Percentiles rank a stretch among this genome's conserved stretches.
Conservation (phyloP, 2,329 filamentous ascomycete genomes). For the Aspergillus pseudoviridinutans region DNA sequence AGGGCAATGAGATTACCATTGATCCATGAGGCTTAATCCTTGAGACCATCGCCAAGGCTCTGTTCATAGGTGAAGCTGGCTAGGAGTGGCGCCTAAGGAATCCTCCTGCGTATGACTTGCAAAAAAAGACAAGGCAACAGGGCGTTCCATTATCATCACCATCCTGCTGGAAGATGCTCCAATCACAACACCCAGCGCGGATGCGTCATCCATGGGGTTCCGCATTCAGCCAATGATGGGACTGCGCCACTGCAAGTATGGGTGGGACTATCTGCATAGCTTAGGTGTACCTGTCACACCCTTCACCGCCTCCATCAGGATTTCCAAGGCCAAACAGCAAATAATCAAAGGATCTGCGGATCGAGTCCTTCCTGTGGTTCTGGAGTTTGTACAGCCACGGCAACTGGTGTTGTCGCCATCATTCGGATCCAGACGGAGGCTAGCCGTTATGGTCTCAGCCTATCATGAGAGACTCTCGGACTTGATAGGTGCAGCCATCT, state of each 20-base stretch:
- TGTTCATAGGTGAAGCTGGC: too few relatives aligned
- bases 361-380: slow-evolving; percentile 1
- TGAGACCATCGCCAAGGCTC: neutral
- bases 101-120: neutral
- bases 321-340: slow-evolving; percentile 5
- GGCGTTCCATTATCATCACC: neutral
- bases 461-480: neutral
- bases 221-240: slow-evolving; percentile 3
- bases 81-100: neutral
- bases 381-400: slow-evolving; percentile 6
- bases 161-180: neutral
- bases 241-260: slow-evolving; percentile 1
- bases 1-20: neutral
- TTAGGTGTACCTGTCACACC: slow-evolving; percentile 13
- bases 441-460: neutral
- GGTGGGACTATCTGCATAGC: slow-evolving; percentile 1
- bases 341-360: slow-evolving; percentile 6
- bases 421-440: neutral
- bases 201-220: slow-evolving; percentile 5
- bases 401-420: neutral
- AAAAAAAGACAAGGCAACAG: neutral
- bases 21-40: neutral
- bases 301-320: slow-evolving; percentile 13
- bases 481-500: neutral
- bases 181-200: slow-evolving; percentile 3